Percentiles rank a stretch among this genome's conserved stretches.
Evolutionary conservation across 2,329 filamentous ascomycete species (phyloP).

Genomic region (Drechslerella coelobrocha): DNA sequence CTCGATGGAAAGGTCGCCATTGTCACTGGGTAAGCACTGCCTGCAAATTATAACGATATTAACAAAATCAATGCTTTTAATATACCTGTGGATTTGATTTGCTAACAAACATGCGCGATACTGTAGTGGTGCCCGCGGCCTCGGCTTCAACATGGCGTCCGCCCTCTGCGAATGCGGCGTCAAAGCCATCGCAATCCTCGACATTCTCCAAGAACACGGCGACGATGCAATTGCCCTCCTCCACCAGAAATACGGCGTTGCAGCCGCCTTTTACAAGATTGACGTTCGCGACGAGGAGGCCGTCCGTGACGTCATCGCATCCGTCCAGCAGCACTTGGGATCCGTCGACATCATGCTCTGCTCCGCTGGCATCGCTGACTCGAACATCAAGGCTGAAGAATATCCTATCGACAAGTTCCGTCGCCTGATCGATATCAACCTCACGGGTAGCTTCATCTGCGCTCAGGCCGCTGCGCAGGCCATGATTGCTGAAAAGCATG

Average conservation of each 20-base stretch:
- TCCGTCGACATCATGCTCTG: conserved; percentile 78
- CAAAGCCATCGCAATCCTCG: conserved; percentile 75
- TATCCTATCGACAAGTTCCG: conserved; percentile 80
- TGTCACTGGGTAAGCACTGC: conserved; percentile 70
- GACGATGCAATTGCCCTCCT: conserved; percentile 73
- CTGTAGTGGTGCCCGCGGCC: conserved; percentile 72
- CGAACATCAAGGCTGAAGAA: conserved; percentile 80
- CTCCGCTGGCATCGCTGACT: conserved; percentile 80
- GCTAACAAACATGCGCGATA: conserved; percentile 52
- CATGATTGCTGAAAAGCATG: conserved; percentile 75
- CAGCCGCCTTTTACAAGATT: conserved; percentile 78
- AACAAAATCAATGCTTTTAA: no score
- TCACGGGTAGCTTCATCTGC: conserved; percentile 79
- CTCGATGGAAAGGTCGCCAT: conserved; percentile 74
- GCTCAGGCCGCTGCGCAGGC: conserved; percentile 73
- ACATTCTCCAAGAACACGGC: conserved; percentile 77
- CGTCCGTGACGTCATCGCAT: conserved; percentile 72
- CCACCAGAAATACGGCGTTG: conserved; percentile 74
- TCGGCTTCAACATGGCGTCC: conserved; percentile 80
- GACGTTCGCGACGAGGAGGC: conserved; percentile 75
- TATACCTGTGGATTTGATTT: not conserved
- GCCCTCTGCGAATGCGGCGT: conserved; percentile 78
- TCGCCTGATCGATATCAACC: conserved; percentile 80
- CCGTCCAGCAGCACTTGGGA: conserved; percentile 70
- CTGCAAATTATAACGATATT: no score